A percentile compares a stretch with the other conserved stretches of the same genome.
Evolutionary conservation across 2,329 filamentous ascomycete genomes (phyloP).

Genomic region (Ascochyta pisi): DNA sequence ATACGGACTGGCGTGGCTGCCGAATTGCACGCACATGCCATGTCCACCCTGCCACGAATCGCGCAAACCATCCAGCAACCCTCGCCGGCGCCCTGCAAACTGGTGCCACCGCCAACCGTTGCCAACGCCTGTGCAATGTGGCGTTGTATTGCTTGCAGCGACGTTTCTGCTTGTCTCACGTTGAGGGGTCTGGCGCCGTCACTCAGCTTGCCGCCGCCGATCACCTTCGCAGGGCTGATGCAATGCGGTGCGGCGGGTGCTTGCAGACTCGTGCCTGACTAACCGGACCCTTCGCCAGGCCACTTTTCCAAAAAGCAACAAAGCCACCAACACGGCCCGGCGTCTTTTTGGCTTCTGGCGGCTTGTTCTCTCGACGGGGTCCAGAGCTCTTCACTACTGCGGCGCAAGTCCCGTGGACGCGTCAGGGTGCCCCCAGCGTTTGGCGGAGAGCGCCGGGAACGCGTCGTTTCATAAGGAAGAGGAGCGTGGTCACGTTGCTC

Average conservation of each 20-base stretch:
- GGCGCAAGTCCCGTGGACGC: constrained; percentile 20
- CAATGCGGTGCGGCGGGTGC: constrained; percentile 13
- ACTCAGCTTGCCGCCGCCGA: constrained; percentile 9
- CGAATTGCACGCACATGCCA: constrained; percentile 38
- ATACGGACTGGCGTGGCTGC: constrained; percentile 35
- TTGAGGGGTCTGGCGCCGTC: neutral
- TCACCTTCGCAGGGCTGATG: constrained; percentile 14
- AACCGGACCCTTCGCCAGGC: constrained; percentile 17
- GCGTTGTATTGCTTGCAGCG: constrained; percentile 33
- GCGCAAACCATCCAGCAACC: constrained; percentile 20
- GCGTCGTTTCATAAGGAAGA: constrained; percentile 6
- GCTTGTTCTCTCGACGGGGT: constrained; percentile 16
- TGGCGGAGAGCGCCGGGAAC: constrained; percentile 19
- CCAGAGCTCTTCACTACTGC: constrained; percentile 22
- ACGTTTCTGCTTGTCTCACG: constrained; percentile 17
- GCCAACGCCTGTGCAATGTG: constrained; percentile 30
- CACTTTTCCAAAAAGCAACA: constrained; percentile 13
- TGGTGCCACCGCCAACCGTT: constrained; percentile 1
- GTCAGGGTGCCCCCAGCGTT: constrained; percentile 14
- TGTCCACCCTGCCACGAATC: constrained; percentile 26
- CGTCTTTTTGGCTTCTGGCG: constrained; percentile 18
- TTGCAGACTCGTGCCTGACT: constrained; percentile 32
- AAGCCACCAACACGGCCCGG: constrained; percentile 15
- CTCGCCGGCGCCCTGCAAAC: constrained; percentile 24
- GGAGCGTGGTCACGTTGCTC: constrained; percentile 14